Conservation (phyloP, 2,329 filamentous ascomycete genomes). For the Trichoderma sp. region DNA sequence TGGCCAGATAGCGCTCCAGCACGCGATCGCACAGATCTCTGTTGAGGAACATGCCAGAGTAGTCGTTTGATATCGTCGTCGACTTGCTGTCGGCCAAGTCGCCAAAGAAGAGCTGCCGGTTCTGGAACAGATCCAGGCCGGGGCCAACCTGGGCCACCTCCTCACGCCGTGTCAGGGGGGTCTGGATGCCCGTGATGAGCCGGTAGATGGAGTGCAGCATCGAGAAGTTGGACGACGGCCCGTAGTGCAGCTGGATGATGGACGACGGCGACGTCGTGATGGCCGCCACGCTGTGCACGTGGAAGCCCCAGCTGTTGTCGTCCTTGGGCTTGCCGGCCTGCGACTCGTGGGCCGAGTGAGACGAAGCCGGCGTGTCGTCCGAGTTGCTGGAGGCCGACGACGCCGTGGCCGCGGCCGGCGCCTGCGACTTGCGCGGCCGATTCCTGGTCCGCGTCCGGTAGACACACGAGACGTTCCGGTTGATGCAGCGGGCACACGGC, state of each 20-base stretch:
- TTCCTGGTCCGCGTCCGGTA: conserved; percentile 15
- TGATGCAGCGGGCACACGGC: conserved; percentile 17
- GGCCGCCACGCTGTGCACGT: conserved; percentile 13
- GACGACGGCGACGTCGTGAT: conserved; percentile 19
- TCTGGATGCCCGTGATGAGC: conserved; percentile 19
- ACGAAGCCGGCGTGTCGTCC: conserved; percentile 3
- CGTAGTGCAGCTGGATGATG: conserved; percentile 19
- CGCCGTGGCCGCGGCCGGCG: neutral
- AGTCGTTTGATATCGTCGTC: conserved; percentile 1
- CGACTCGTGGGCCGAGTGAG: neutral
- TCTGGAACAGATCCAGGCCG: conserved; percentile 15
- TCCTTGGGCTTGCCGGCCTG: neutral
- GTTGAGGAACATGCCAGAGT: conserved; percentile 12
- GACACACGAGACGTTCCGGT: conserved; percentile 17
- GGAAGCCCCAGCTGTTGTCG: conserved; percentile 22
- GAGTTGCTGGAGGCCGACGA: conserved; percentile 14
- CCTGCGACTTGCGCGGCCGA: conserved; percentile 15
- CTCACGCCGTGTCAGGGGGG: conserved; percentile 8
- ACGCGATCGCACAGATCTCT: conserved; percentile 8
- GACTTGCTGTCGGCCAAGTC: conserved; percentile 18
- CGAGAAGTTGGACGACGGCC: conserved; percentile 17
- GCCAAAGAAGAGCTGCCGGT: conserved; percentile 21
- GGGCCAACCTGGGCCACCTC: conserved; percentile 18
- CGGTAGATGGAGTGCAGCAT: conserved; percentile 22
- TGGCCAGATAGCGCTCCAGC: conserved; percentile 6